These are phyloP conservation scores for Ogataea hybrid DNA, from an alignment of 1,139 yeast species.

Conservation along the genomic window DNA sequence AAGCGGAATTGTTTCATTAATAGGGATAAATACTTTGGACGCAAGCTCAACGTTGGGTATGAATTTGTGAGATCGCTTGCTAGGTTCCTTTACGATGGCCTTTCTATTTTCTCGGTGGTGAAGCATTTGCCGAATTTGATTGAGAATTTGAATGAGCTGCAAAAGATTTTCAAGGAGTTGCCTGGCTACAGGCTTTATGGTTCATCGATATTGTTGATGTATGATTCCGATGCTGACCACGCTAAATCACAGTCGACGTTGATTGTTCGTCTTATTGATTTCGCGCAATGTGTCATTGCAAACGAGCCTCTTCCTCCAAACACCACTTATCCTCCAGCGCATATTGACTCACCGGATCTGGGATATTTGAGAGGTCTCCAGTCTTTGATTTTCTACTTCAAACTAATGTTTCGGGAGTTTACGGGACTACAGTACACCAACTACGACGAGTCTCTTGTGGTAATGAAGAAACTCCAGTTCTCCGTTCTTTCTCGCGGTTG, in stretches of 20 bases:
- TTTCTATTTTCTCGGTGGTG: constrained; percentile 53
- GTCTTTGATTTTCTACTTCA: constrained; percentile 63
- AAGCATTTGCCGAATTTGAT: constrained; percentile 68
- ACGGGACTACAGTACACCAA: constrained; percentile 34
- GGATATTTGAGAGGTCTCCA: constrained; percentile 85
- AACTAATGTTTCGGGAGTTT: constrained; percentile 48
- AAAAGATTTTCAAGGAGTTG: constrained; percentile 51
- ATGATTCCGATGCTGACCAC: constrained; percentile 49
- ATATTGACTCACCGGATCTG: constrained; percentile 60
- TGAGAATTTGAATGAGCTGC: constrained; percentile 56
- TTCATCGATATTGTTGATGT: constrained; percentile 81
- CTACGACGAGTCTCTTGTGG: constrained; percentile 23
- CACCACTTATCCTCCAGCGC: constrained; percentile 64
- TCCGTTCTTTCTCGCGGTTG: constrained; percentile 31
- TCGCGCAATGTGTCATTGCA: constrained; percentile 90
- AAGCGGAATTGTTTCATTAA: constrained; percentile 49
- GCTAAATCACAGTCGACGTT: constrained; percentile 25
- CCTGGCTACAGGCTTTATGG: constrained; percentile 92
- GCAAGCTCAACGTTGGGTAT: constrained; percentile 68
- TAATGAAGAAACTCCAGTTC: constrained; percentile 33
- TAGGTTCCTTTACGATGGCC: constrained; percentile 79
- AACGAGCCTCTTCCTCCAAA: constrained; percentile 44
- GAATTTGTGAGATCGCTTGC: constrained; percentile 74
- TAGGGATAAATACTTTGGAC: constrained; percentile 90
- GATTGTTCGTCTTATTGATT: constrained; percentile 81